phyloP scores from a whole-genome alignment of 1,139 yeast species.

The Williopsis jadinii region DNA sequence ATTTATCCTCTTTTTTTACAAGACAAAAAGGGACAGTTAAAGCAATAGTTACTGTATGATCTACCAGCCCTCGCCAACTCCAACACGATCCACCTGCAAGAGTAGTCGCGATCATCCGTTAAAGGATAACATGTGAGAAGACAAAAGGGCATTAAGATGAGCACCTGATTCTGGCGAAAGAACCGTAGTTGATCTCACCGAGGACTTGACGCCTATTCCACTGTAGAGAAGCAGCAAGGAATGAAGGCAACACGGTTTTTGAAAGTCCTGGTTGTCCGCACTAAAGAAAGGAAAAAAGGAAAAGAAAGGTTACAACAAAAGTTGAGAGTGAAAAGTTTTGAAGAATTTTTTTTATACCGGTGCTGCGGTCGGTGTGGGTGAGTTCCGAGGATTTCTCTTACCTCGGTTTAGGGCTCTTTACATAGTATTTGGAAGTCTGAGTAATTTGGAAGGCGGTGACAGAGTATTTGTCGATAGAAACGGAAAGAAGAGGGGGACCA shows the following conservation, averaged over 20 bases:
- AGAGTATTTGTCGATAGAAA: no score
- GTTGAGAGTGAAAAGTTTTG: constrained; percentile 3
- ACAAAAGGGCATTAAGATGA: constrained; percentile 59
- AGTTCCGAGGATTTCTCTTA: background rate
- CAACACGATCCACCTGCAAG: constrained; percentile 30
- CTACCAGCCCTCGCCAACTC: constrained; percentile 53
- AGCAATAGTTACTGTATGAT: constrained; percentile 35
- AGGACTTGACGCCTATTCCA: constrained; percentile 56
- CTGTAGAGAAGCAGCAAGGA: constrained; percentile 28
- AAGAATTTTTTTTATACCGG: background rate
- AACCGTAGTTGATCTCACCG: constrained; percentile 45
- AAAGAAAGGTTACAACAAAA: constrained; percentile 2
- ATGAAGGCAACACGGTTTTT: constrained; percentile 55
- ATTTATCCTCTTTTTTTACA: no score
- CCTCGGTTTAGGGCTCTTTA: background rate
- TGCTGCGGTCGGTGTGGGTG: background rate
- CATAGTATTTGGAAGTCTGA: no score
- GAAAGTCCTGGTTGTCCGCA: constrained; percentile 66
- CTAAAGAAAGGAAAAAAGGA: constrained; percentile 18
- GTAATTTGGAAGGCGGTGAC: no score
- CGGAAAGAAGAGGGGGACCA: no score
- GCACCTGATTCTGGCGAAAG: constrained; percentile 25
- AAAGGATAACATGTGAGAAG: constrained; percentile 12
- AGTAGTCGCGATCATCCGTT: constrained; percentile 23
- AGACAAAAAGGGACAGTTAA: background rate